Evolutionary conservation across 2,329 filamentous ascomycete species (phyloP).

Genomic region (Claviceps sp.): DNA sequence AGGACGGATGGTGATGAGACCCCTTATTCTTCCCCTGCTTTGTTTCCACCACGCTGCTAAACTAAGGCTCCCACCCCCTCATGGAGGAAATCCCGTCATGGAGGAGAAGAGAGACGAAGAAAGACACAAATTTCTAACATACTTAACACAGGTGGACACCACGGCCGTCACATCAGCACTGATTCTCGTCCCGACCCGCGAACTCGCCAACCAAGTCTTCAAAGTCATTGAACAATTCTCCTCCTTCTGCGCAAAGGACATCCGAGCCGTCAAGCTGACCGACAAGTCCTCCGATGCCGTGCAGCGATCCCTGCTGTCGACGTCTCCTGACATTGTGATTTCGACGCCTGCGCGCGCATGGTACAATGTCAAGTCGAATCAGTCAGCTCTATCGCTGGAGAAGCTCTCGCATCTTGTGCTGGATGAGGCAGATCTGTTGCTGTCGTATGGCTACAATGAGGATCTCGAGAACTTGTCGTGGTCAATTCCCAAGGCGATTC

Average conservation of each 20-base stretch:
- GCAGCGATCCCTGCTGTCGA: conserved; percentile 72
- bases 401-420: conserved; percentile 68
- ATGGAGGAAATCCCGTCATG: too few relatives aligned
- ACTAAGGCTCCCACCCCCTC: too few relatives aligned
- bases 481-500: conserved; percentile 68
- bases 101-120: too few relatives aligned
- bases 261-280: conserved; percentile 74
- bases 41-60: too few relatives aligned
- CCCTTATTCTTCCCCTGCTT: too few relatives aligned
- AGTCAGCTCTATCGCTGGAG: conserved; percentile 50
- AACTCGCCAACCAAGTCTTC: conserved; percentile 83
- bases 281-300: conserved; percentile 85
- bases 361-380: conserved; percentile 58
- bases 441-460: conserved; percentile 89
- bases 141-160: conserved; percentile 28
- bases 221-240: conserved; percentile 66
- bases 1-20: too few relatives aligned
- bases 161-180: conserved; percentile 54
- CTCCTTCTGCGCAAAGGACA: conserved; percentile 71
- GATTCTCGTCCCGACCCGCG: conserved; percentile 85
- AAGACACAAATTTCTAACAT: not conserved
- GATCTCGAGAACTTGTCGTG: conserved; percentile 72
- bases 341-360: conserved; percentile 80
- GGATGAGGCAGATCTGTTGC: conserved; percentile 85
- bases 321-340: conserved; percentile 77